Base-by-base conservation (phyloP, 2,329 filamentous ascomycete genomes). In the Cercospora beticola region DNA sequence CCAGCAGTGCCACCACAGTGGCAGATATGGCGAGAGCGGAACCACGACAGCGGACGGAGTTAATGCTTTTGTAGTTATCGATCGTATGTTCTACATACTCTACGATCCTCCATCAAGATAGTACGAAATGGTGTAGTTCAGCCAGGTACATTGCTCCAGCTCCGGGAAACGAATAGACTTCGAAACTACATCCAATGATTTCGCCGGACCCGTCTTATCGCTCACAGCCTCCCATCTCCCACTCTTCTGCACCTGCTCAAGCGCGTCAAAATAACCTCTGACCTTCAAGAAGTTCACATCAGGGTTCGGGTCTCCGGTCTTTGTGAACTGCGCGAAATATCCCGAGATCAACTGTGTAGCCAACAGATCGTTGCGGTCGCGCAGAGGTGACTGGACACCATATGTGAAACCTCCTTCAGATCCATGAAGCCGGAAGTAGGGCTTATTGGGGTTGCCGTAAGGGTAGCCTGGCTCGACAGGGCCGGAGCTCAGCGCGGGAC, bases 361-460 rank as follows among this genome's bases (percentile, higher is more conserved):
- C 65, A 80, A 82, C 9, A 83, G 74, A 72, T 88, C 86, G 23
- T 85, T 74, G 0, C 78, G 80, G 66, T 88, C 86, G 8, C 86
- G 81, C 65, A 84, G 77, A 0, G 82, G 80, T 6, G 81, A 73
- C 30, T 76, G 73, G 52, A 76, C 76, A 62, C 77, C 77, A 65
- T 76, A 74, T 2, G 70, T 72, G 66, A 75, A 76, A 7, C 70
- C 70, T 2, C 74, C 60, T 75, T 89, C 87, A 0, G 85, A 83
- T 16, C 85, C 87, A 73, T 89, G 87, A 68, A 87, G 85, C 30
- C 83, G 83, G 75, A 87, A 84, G 76, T 89, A 87, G 60, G 82
- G 84, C 28, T 82, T 77, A 56, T 82, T 79, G 0, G 85, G 85
- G 70, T 87, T 81, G 4, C 86, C 84, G 56, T 85, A 69, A 54